phyloP scores from a whole-genome alignment of 2,329 filamentous ascomycete genomes.

The Aspergillus aculeatinus region DNA sequence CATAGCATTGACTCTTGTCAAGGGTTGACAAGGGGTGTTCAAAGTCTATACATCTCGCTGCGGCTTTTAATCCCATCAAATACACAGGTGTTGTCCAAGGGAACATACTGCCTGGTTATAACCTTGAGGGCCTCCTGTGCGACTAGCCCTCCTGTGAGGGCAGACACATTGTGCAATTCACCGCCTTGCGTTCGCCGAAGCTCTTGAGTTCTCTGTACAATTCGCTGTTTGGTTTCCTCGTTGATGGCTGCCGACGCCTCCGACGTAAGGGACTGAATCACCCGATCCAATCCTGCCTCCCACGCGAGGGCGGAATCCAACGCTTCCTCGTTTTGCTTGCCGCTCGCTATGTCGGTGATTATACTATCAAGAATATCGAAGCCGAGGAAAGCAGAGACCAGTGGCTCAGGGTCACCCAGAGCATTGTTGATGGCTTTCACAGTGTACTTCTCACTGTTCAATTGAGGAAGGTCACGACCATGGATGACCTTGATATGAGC shows the following conservation, averaged over 20 bases:
- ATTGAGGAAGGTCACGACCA: constrained; percentile 57
- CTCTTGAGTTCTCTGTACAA: constrained; percentile 61
- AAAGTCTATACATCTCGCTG: constrained; percentile 53
- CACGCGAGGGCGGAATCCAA: constrained; percentile 37
- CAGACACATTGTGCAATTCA: constrained; percentile 90
- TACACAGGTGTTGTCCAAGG: constrained; percentile 62
- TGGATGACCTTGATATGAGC: constrained; percentile 88
- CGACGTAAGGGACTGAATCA: constrained; percentile 37
- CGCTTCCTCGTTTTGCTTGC: constrained; percentile 17
- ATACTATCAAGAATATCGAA: constrained; percentile 50
- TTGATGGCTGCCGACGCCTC: constrained; percentile 46
- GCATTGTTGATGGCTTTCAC: constrained; percentile 44
- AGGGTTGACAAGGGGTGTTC: constrained; percentile 8
- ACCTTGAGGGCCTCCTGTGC: constrained; percentile 96
- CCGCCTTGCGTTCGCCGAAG: constrained; percentile 74
- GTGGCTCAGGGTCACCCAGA: constrained; percentile 53
- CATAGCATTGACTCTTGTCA: background rate
- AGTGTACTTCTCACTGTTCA: constrained; percentile 38
- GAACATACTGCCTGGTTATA: constrained; percentile 64
- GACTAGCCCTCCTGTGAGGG: constrained; percentile 83
- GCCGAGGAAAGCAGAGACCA: constrained; percentile 69
- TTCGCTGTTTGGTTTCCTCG: constrained; percentile 52
- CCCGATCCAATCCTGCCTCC: constrained; percentile 29
- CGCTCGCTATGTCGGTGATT: constrained; percentile 55
- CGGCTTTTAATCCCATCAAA: constrained; percentile 62